Evolutionary conservation across 768 basidiomycete genomes (phyloP), one percentile per base, ranked within the genome.

Genomic region (Filobasidium floriforme): DNA sequence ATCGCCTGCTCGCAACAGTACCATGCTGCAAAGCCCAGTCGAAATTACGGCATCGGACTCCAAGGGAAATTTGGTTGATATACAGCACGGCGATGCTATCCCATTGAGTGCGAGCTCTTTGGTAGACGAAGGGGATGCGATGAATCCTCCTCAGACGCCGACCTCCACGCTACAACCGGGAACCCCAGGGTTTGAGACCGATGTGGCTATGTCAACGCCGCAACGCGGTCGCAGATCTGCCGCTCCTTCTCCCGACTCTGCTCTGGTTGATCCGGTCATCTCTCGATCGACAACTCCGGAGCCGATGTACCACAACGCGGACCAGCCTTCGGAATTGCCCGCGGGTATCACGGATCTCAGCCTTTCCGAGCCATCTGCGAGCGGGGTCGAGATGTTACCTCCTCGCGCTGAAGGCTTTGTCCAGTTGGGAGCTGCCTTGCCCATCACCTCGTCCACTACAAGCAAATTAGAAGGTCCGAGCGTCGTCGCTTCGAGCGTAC

Each of bases 211-310:
- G 24, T 51, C 29, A 15, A 57, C 54, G 54, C 54, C 54, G 22
- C 54, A 24, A 19, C 54, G 54, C 54, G 29, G 29, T 57, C 54
- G 54, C 29, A 15, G 54, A 22, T 57, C 54, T 26, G 54, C 54
- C 14, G 54, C 54, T 57, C 54, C 54, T 15, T 57, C 54, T 57
- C 54, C 54, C 14, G 54, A 24, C 24, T 57, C 54, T 32, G 22
- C 54, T 24, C 7, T 57, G 14, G 54, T 24, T 14, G 54, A 57
- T 28, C 19, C 12, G 26, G 54, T 26, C 22, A 24, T 28, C 12
- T 18, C 46, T 2, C 15, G 46, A 12, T 4, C 46, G 5, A 22
- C 22, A 22, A 49, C 46, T 12, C 46, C 46, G 5, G 46, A 49
- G 12, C 46, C 46, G 15, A 18, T 22, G 22, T 3, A 18, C 12